Evolutionary conservation across 805 yeast genomes (phyloP).

Genomic region (Wickerhamomyces subpelliculosus): DNA sequence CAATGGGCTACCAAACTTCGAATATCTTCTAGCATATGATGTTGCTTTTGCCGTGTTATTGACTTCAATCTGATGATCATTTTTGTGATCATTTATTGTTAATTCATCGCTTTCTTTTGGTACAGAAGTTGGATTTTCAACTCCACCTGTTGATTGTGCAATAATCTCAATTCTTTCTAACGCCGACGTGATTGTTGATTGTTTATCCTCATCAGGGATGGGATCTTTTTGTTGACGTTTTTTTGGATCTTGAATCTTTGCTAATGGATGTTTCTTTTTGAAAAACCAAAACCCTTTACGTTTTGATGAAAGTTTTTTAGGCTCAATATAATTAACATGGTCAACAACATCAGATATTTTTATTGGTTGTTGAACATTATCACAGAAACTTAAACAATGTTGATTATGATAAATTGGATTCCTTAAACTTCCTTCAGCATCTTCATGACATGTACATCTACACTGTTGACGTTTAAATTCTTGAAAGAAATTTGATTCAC

Average conservation of each 20-base stretch:
- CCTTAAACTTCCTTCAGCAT: not conserved
- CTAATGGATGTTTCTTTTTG: constrained; percentile 1
- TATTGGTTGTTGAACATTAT: not conserved
- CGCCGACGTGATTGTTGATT: not conserved
- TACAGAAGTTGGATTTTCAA: not conserved
- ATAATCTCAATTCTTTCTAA: constrained; percentile 7
- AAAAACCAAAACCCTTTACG: constrained; percentile 8
- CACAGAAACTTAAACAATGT: not conserved
- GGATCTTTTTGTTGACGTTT: not conserved
- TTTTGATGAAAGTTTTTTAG: constrained; percentile 1
- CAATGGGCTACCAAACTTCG: not conserved
- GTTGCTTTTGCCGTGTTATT: not conserved
- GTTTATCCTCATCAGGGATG: not conserved
- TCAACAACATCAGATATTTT: not conserved
- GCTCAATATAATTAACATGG: constrained; percentile 10
- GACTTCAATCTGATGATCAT: not conserved
- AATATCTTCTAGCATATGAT: not conserved
- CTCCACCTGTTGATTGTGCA: constrained; percentile 5
- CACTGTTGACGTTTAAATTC: too few species aligned
- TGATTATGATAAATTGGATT: not conserved
- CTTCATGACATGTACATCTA: not conserved
- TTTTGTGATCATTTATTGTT: not conserved
- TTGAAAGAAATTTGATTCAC: too few species aligned
- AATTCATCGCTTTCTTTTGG: not conserved
- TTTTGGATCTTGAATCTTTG: not conserved